These are phyloP conservation scores for Komagataella phaffii DNA, from an alignment of 805 yeast species.

Conservation along the genomic window DNA sequence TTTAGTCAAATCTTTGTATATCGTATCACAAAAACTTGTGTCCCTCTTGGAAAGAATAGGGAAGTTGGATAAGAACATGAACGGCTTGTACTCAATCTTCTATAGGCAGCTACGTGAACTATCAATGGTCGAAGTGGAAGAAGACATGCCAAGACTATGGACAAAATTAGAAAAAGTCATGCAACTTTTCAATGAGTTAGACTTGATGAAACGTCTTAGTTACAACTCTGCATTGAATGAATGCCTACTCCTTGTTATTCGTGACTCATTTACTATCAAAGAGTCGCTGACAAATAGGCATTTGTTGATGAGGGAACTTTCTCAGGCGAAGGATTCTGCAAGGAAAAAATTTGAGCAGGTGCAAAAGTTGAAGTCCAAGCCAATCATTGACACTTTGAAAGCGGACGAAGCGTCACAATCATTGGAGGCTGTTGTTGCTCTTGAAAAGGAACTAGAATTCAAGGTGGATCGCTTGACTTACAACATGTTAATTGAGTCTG, in stretches of 20 bases:
- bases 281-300: conserved; percentile 91
- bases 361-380: conserved; percentile 51
- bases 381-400: conserved; percentile 72
- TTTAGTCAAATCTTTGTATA: conserved; percentile 61
- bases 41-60: conserved; percentile 38
- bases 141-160: conserved; percentile 75
- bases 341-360: conserved; percentile 61
- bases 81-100: conserved; percentile 30
- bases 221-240: conserved; percentile 72
- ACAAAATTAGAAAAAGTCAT: conserved; percentile 58
- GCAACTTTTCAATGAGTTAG: conserved; percentile 62
- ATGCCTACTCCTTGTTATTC: conserved; percentile 45
- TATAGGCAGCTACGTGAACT: conserved; percentile 25
- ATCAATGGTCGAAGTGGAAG: conserved; percentile 23
- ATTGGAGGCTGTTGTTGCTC: conserved; percentile 63
- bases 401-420: conserved; percentile 83
- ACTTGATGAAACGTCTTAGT: conserved; percentile 54
- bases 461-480: conserved; percentile 75
- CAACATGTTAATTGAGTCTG: conserved; percentile 68
- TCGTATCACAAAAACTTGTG: conserved; percentile 39
- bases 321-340: conserved; percentile 66
- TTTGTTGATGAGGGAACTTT: conserved; percentile 77
- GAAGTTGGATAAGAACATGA: conserved; percentile 42
- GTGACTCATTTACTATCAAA: conserved; percentile 77
- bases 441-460: conserved; percentile 62